phyloP scores from a whole-genome alignment of 768 basidiomycete species.

The Lentinula guzmanii region DNA sequence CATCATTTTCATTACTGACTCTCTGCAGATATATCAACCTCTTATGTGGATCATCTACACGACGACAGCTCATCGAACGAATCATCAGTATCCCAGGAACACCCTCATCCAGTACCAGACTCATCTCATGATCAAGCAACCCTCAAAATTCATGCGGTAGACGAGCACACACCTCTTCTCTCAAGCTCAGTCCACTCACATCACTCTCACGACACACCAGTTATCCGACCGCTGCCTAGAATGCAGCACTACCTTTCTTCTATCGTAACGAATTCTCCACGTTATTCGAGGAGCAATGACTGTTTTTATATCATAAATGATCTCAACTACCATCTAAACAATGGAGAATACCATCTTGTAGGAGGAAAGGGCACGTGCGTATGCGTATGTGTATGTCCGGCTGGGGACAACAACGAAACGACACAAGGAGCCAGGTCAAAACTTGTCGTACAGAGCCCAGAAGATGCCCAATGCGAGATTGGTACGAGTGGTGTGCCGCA shows the following conservation, averaged over 20 bases:
- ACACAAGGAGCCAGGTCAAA: neutral
- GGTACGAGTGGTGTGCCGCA: neutral
- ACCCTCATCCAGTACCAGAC: neutral
- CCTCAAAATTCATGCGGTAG: neutral
- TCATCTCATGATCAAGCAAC: neutral
- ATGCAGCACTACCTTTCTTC: conserved; percentile 10
- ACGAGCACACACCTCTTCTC: conserved; percentile 5
- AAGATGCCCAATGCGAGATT: neutral
- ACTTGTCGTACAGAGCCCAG: conserved; percentile 1
- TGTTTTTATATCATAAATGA: conserved; percentile 13
- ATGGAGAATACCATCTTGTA: conserved; percentile 12
- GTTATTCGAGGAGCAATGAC: conserved; percentile 11
- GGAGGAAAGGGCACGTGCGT: conserved; percentile 7
- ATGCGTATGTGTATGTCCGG: conserved; percentile 12
- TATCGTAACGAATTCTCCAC: conserved; percentile 9
- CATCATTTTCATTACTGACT: conserved; percentile 2
- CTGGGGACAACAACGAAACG: neutral
- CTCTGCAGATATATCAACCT: conserved; percentile 59
- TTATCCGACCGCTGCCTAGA: neutral
- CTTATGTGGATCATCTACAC: conserved; percentile 68
- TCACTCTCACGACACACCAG: conserved; percentile 15
- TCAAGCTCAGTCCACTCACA: conserved; percentile 6
- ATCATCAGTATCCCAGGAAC: conserved; percentile 13
- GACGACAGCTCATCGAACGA: conserved; percentile 46
- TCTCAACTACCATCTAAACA: conserved; percentile 11